Evolutionary conservation across 495 filamentous ascomycete genomes (phyloP).

Genomic region (Penicillium desertorum): DNA sequence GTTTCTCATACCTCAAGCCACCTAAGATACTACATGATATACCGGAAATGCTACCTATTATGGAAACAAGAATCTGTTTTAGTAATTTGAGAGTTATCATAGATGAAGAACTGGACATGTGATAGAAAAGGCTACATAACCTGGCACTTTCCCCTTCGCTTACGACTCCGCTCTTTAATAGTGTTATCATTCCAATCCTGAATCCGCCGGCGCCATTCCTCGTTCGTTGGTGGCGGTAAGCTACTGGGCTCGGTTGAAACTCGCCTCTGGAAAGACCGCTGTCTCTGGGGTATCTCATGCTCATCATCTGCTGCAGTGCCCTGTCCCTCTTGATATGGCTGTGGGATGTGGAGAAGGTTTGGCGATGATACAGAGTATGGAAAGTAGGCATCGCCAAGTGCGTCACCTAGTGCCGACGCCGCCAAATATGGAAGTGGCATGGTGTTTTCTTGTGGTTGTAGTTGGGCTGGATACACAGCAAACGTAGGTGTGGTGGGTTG

Average conservation of each 20-base stretch:
- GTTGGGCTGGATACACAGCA: constrained; percentile 22
- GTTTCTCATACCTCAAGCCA: too few species aligned
- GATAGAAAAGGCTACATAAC: constrained; percentile 34
- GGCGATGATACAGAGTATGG: constrained; percentile 44
- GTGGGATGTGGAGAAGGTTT: constrained; percentile 34
- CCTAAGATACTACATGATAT: too few species aligned
- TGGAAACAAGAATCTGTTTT: too few species aligned
- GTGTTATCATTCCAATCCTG: constrained; percentile 48
- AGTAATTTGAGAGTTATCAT: too few species aligned
- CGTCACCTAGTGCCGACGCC: constrained; percentile 27
- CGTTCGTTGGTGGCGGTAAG: constrained; percentile 33
- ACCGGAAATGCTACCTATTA: too few species aligned
- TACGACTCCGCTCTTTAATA: constrained; percentile 39
- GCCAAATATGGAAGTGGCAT: constrained; percentile 24
- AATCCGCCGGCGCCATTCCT: constrained; percentile 46
- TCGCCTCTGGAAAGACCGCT: constrained; percentile 32
- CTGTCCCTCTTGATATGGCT: constrained; percentile 23
- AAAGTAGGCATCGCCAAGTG: constrained; percentile 31
- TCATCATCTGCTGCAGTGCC: constrained; percentile 24
- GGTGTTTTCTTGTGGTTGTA: constrained; percentile 11
- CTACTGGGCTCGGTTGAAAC: constrained; percentile 42
- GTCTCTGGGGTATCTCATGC: constrained; percentile 23
- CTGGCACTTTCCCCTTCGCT: constrained; percentile 37
- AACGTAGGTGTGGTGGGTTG: constrained; percentile 17
- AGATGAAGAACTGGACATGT: too few species aligned